Conservation (phyloP, 1,139 yeast genomes). For the Tardiomyces blankii region DNA sequence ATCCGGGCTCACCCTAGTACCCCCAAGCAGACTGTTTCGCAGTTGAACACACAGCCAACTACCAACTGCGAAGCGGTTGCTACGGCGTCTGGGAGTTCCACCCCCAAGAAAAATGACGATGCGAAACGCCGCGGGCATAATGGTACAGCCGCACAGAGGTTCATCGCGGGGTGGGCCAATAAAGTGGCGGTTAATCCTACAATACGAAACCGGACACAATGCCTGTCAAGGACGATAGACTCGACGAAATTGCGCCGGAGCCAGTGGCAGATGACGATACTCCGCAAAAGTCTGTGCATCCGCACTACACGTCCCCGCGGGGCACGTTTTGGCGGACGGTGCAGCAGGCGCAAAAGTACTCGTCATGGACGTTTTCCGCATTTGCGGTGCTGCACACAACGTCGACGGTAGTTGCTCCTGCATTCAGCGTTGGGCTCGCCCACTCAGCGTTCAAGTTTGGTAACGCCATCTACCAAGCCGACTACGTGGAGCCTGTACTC, state of each 20-base stretch:
- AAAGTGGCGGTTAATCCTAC: too few relatives aligned
- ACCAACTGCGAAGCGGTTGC: too few relatives aligned
- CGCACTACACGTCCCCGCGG: not conserved
- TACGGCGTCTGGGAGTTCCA: too few relatives aligned
- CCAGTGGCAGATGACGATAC: not conserved
- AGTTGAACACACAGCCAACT: too few relatives aligned
- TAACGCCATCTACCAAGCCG: slow-evolving; percentile 49
- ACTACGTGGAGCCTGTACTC: slow-evolving; percentile 36
- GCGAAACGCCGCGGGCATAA: too few relatives aligned
- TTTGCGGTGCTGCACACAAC: slow-evolving; percentile 51
- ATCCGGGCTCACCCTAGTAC: too few relatives aligned
- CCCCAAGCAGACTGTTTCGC: too few relatives aligned
- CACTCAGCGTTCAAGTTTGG: slow-evolving; percentile 52
- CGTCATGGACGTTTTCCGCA: slow-evolving; percentile 46
- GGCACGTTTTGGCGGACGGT: not conserved
- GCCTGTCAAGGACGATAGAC: not conserved
- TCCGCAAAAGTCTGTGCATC: not conserved
- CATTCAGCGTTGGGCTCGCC: slow-evolving; percentile 35
- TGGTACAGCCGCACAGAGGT: too few relatives aligned
- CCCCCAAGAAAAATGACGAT: too few relatives aligned
- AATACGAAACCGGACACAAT: too few relatives aligned
- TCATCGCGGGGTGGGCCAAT: too few relatives aligned
- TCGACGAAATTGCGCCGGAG: not conserved
- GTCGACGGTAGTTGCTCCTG: slow-evolving; percentile 47
- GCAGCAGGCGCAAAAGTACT: slow-evolving; percentile 43